Conservation (phyloP, 345 rosid genomes). For the Carallia brachiata region DNA sequence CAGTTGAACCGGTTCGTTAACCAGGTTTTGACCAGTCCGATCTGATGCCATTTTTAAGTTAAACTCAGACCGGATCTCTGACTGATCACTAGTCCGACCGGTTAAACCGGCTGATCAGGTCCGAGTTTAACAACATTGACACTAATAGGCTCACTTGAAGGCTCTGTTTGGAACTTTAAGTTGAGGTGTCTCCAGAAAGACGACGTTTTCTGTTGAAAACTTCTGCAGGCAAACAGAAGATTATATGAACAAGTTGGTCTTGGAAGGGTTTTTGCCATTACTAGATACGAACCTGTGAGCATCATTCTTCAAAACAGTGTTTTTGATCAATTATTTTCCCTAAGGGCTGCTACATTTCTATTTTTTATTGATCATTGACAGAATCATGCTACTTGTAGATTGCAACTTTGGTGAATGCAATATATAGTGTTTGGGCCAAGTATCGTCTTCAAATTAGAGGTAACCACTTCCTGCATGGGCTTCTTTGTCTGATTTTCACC, state of each 20-base stretch:
- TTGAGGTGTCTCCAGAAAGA: neutral
- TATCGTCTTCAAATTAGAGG: constrained; percentile 84
- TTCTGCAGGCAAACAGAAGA: constrained; percentile 73
- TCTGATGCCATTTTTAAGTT: no score
- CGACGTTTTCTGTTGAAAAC: constrained; percentile 2
- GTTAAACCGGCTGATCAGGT: no score
- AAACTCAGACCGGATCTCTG: no score
- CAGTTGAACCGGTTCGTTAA: no score
- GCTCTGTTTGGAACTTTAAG: neutral
- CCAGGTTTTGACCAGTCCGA: no score
- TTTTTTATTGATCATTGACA: neutral
- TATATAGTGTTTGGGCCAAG: constrained; percentile 86
- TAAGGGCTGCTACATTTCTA: neutral
- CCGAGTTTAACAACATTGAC: no score
- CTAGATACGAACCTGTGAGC: constrained; percentile 81
- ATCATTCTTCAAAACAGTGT: neutral
- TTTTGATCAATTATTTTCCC: neutral
- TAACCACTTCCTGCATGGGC: constrained; percentile 16
- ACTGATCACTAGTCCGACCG: no score
- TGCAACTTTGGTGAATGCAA: constrained; percentile 61
- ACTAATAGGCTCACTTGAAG: no score
- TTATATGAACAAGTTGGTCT: constrained; percentile 81
- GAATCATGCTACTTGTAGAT: constrained; percentile 40
- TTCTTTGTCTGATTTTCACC: neutral
- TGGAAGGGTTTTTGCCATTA: constrained; percentile 86